A percentile compares a stretch with the other conserved stretches of the same genome.
phyloP scores from a whole-genome alignment of 2,329 filamentous ascomycete genomes.

The Epichloe sibirici region DNA sequence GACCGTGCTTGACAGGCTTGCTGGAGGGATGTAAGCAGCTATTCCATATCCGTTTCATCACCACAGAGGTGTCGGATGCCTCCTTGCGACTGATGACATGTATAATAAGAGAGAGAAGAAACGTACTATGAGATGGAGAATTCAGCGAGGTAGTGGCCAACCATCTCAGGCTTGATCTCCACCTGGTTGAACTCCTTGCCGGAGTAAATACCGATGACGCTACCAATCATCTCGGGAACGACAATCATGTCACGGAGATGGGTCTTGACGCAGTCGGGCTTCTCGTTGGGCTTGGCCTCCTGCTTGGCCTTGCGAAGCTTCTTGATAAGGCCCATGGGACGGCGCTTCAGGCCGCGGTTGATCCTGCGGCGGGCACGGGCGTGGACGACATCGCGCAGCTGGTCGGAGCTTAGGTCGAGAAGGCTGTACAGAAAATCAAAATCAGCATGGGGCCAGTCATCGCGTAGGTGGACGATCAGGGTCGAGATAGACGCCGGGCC shows the following conservation, averaged over 20 bases:
- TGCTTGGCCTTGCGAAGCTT: constrained; percentile 99
- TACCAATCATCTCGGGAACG: constrained; percentile 99
- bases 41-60: not conserved
- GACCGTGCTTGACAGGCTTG: constrained; percentile 99
- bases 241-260: constrained; percentile 99
- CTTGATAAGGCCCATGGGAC: constrained; percentile 99
- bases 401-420: constrained; percentile 94
- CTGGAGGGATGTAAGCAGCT: constrained; percentile 46
- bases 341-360: constrained; percentile 99
- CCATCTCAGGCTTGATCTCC: constrained; percentile 99
- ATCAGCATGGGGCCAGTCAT: constrained; percentile 9
- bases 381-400: constrained; percentile 98
- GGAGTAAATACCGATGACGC: constrained; percentile 97
- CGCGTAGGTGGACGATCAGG: not conserved
- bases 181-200: constrained; percentile 99
- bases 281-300: constrained; percentile 98
- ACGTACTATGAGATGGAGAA: constrained; percentile 99
- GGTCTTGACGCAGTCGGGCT: constrained; percentile 98
- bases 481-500: not conserved
- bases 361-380: constrained; percentile 96
- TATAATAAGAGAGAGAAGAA: not conserved
- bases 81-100: too few species aligned
- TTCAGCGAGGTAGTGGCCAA: constrained; percentile 97
- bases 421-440: constrained; percentile 49
- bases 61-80: too few species aligned